These are phyloP conservation scores for Rusavskia elegans DNA, from an alignment of 495 filamentous ascomycete genomes.

Conservation along the genomic window DNA sequence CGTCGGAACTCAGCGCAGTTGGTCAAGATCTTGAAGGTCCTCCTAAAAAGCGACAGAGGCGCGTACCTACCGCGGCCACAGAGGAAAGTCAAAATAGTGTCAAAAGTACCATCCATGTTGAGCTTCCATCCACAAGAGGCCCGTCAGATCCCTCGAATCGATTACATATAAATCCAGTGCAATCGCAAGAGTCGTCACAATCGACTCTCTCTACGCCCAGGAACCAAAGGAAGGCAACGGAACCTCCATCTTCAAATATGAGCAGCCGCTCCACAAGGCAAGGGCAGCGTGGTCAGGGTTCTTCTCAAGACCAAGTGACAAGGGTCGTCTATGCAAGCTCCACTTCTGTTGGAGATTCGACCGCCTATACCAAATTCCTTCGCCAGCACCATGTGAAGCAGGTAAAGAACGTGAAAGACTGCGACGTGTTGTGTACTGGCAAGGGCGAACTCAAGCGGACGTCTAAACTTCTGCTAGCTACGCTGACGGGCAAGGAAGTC, in stretches of 20 bases:
- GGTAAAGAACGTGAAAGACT: conserved; percentile 11
- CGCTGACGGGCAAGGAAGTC: conserved; percentile 20
- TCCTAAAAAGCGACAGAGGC: background rate
- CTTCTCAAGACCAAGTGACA: background rate
- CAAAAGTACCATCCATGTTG: background rate
- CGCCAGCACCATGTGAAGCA: conserved; percentile 13
- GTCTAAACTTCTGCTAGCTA: conserved; percentile 19
- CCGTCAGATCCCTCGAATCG: background rate
- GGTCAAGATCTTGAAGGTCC: background rate
- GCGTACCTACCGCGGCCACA: background rate
- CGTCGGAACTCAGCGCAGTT: background rate
- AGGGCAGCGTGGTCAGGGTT: background rate
- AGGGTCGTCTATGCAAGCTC: conserved; percentile 10
- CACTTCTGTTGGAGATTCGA: conserved; percentile 5
- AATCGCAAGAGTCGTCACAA: background rate
- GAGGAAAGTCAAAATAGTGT: conserved; percentile 8
- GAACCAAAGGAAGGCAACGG: background rate
- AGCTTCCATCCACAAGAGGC: background rate
- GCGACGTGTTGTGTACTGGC: conserved; percentile 21
- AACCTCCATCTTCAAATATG: conserved; percentile 3
- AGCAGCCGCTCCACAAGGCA: conserved; percentile 4
- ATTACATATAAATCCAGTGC: too few relatives aligned
- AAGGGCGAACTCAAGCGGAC: conserved; percentile 22
- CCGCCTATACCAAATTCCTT: conserved; percentile 15
- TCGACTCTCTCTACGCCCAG: background rate